Base-by-base conservation (phyloP, 78 protist genomes). In the Dictyostelium discoideum region DNA sequence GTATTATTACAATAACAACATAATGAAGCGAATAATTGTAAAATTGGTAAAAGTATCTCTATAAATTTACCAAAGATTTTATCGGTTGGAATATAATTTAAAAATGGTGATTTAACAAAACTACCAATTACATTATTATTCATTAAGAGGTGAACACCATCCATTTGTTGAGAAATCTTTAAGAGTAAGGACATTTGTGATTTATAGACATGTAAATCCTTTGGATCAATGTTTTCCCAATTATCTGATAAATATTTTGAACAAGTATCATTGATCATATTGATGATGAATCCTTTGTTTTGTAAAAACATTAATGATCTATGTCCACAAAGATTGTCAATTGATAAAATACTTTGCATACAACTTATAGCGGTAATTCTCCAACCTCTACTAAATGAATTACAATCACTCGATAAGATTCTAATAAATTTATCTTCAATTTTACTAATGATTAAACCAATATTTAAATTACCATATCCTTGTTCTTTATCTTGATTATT, bases 391-490 rank as follows among this genome's bases (percentile, higher is more conserved):
- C 79, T 16, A 26, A 90, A 80, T 42, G 88, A 65, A n/a, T 48
- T 90, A 63, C 95, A 90, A 50, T 90, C 95, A 8, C 63, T 24
- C 8, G 88, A 26, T 11, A 90, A 39, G 18, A 82, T 82, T 42
- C 88, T 39, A 72, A 90, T 72, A 50, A 90, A 90, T 29, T 85
- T 82, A 73, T 90, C 95, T 22, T 90, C 88, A 37, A 90, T 77
- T 63, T 82, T 90, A 32, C 81, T 22, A 60, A 60, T 60, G 0
- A 90, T 10, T 11, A 89, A 39, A 14, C 42, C 73, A 14, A 89
- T 14, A 81, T 89, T 89, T 69, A 65, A 67, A 40, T 81, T 22
- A 10, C 50, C n/a, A 9, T 73, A 26, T 18, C 20, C 39, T 32
- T 77, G 78, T 6, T 57, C 57, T 69, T 69, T 6, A 11, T 69